Evolutionary conservation across 2,329 filamentous ascomycete genomes (phyloP).

Genomic region (Chaetomiaceae sp.): DNA sequence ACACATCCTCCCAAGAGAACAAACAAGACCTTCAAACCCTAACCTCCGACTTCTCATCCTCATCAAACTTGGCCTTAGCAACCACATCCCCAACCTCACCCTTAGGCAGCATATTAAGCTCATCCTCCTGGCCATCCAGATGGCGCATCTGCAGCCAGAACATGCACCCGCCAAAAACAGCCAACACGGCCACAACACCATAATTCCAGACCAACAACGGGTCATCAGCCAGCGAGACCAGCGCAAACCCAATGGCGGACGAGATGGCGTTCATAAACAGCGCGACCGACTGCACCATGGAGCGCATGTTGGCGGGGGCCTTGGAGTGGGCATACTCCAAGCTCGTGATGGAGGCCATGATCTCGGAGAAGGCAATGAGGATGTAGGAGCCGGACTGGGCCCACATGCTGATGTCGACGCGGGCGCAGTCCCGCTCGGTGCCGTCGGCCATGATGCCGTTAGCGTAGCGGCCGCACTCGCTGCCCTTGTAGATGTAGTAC

Average conservation of each 20-base stretch:
- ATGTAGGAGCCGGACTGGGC: constrained; percentile 48
- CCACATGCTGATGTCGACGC: constrained; percentile 58
- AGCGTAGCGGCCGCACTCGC: constrained; percentile 49
- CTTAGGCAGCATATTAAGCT: constrained; percentile 49
- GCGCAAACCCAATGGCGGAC: constrained; percentile 60
- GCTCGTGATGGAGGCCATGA: constrained; percentile 48
- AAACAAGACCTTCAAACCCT: not conserved
- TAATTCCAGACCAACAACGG: constrained; percentile 74
- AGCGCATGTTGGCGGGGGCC: constrained; percentile 71
- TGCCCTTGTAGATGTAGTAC: constrained; percentile 60
- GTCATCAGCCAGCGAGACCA: constrained; percentile 42
- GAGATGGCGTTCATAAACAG: constrained; percentile 67
- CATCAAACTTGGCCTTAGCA: constrained; percentile 1
- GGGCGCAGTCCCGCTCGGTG: constrained; percentile 41
- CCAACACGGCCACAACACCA: constrained; percentile 58
- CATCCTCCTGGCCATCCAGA: constrained; percentile 58
- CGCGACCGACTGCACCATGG: constrained; percentile 62
- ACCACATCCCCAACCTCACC: constrained; percentile 13
- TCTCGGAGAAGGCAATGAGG: constrained; percentile 45
- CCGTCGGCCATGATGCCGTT: constrained; percentile 34
- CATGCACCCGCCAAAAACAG: constrained; percentile 55
- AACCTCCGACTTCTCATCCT: constrained; percentile 1
- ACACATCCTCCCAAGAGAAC: no score
- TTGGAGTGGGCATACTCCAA: constrained; percentile 75
- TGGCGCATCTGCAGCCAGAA: constrained; percentile 64